These are phyloP conservation scores for Populus hybrid DNA, from an alignment of 441 rosid genomes.

Conservation along the genomic window DNA sequence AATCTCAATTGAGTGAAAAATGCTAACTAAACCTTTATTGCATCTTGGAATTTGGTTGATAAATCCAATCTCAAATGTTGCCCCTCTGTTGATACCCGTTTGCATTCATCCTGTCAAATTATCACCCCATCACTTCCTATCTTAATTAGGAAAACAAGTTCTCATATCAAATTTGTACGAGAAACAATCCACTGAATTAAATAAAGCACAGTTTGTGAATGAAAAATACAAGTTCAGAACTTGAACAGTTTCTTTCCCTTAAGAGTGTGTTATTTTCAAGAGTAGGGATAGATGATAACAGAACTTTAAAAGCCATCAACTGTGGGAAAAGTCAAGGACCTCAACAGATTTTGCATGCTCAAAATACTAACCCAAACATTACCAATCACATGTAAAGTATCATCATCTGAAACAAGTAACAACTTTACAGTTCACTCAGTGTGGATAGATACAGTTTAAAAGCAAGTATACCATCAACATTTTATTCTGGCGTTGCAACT, in stretches of 20 bases:
- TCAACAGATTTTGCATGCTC: constrained; percentile 3
- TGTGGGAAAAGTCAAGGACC: neutral
- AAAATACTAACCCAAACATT: neutral
- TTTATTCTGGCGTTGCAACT: constrained; percentile 92
- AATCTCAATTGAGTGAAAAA: neutral
- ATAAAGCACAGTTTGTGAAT: neutral
- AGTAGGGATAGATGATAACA: too few species aligned
- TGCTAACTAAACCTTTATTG: constrained; percentile 63
- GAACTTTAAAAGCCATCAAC: too few species aligned
- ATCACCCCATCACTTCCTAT: constrained; percentile 10
- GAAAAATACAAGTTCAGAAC: neutral
- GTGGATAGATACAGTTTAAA: neutral
- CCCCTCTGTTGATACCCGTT: constrained; percentile 79
- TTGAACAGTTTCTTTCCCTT: too few species aligned
- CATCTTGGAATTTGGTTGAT: constrained; percentile 88
- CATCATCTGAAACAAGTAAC: neutral
- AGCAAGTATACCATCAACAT: constrained; percentile 64
- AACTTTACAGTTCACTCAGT: constrained; percentile 2
- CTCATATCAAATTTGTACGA: neutral
- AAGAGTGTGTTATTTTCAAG: too few species aligned
- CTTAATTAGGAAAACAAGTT: neutral
- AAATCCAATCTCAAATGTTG: constrained; percentile 81
- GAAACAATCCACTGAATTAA: neutral
- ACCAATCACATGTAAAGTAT: neutral
- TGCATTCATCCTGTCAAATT: constrained; percentile 79